A percentile compares a stretch with the other conserved stretches of the same genome.
These are phyloP conservation scores for Russula ochroleuca DNA, from an alignment of 768 basidiomycete species.

Conservation along the genomic window DNA sequence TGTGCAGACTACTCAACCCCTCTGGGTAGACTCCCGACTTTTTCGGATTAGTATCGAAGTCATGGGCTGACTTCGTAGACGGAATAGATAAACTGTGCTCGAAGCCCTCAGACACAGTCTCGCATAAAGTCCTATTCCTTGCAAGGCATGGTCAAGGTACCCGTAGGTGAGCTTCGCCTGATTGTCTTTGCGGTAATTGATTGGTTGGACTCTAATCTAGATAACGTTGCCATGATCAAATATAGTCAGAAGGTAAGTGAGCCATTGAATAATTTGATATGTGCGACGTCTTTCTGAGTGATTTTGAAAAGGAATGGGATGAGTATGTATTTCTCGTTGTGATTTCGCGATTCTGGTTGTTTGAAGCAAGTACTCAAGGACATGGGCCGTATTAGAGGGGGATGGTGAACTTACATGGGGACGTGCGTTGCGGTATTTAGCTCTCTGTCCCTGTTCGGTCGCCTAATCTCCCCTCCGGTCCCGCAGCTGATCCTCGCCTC, in stretches of 20 bases:
- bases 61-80: slow-evolving; percentile 13
- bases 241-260: slow-evolving; percentile 21
- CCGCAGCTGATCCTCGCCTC: slow-evolving; percentile 25
- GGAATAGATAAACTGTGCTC: slow-evolving; percentile 3
- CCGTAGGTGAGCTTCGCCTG: slow-evolving; percentile 1
- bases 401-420: slow-evolving; percentile 26
- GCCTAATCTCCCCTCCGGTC: background rate
- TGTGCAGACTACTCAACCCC: background rate
- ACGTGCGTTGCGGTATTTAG: slow-evolving; percentile 16
- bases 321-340: slow-evolving; percentile 9
- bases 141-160: slow-evolving; percentile 20
- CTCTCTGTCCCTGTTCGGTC: background rate
- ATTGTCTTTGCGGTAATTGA: background rate
- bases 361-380: slow-evolving; percentile 9
- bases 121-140: slow-evolving; percentile 21
- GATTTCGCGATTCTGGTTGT: background rate
- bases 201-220: background rate
- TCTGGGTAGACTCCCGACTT: slow-evolving; percentile 15
- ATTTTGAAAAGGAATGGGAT: slow-evolving; percentile 19
- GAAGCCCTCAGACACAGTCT: slow-evolving; percentile 1
- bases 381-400: slow-evolving; percentile 23
- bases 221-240: slow-evolving; percentile 23
- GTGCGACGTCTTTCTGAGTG: background rate
- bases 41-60: slow-evolving; percentile 18
- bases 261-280: background rate